Conservation (phyloP, 768 basidiomycete genomes). For the Russula sp. region DNA sequence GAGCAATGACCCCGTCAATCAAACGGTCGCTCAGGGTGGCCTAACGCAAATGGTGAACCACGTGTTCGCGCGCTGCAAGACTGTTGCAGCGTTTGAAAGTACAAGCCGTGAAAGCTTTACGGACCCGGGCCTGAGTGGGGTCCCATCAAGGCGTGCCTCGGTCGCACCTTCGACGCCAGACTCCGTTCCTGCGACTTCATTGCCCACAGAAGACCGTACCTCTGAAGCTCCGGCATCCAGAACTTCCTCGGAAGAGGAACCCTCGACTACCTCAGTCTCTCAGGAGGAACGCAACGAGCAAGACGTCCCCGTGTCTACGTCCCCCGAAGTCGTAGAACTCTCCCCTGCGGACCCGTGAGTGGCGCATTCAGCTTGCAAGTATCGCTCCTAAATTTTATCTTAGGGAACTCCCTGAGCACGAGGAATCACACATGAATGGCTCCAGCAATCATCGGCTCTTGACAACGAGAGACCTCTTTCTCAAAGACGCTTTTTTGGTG, state of each 20-base stretch:
- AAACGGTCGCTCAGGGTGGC: conserved; percentile 97
- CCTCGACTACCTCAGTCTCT: background rate
- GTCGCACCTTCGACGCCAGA: conserved; percentile 17
- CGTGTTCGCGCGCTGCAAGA: conserved; percentile 78
- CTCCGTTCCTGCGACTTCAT: conserved; percentile 22
- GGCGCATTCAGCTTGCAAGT: too few species aligned
- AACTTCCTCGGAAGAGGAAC: background rate
- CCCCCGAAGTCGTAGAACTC: background rate
- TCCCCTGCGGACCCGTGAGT: conserved; percentile 7
- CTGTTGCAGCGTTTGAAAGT: conserved; percentile 24
- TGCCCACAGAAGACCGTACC: conserved; percentile 4
- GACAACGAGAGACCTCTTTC: conserved; percentile 79
- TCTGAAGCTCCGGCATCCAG: background rate
- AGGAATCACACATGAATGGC: conserved; percentile 21
- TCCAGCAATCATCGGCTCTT: conserved; percentile 39
- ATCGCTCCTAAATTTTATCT: background rate
- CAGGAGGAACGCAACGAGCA: conserved; percentile 1
- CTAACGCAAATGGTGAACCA: conserved; percentile 98
- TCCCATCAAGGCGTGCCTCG: conserved; percentile 10
- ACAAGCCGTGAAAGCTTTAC: conserved; percentile 3
- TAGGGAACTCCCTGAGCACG: conserved; percentile 8
- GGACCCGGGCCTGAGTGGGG: conserved; percentile 18
- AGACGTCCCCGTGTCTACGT: background rate
- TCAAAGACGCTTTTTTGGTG: conserved; percentile 97
- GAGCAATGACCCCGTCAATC: conserved; percentile 84